Conservation (phyloP, 192 early-diverging fungal genomes). For the Phycomyces blakesleeanus region DNA sequence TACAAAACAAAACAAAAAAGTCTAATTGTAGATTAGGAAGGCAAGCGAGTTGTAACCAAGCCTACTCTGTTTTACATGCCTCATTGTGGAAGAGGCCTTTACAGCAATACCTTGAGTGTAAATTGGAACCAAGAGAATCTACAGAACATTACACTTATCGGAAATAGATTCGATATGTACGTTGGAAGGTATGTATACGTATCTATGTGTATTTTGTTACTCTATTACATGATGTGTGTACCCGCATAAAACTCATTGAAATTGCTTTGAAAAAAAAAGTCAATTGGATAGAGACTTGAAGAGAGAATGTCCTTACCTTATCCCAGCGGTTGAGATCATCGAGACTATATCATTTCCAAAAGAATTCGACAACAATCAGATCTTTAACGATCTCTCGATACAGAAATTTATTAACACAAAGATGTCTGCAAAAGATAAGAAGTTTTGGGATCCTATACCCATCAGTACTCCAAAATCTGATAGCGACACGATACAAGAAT, state of each 20-base stretch:
- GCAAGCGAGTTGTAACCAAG: constrained; percentile 16
- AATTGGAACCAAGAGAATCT: constrained; percentile 29
- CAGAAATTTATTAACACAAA: constrained; percentile 22
- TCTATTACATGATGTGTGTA: no score
- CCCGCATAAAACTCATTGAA: background rate
- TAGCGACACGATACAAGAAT: background rate
- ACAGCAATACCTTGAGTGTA: constrained; percentile 30
- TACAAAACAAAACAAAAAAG: background rate
- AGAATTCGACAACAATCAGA: constrained; percentile 34
- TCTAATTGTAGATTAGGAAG: constrained; percentile 2
- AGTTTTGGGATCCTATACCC: constrained; percentile 15
- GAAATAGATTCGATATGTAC: constrained; percentile 35
- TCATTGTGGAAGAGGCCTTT: constrained; percentile 29
- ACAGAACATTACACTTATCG: constrained; percentile 18
- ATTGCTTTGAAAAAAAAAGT: constrained; percentile 8
- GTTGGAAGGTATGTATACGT: constrained; percentile 23
- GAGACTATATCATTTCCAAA: constrained; percentile 20
- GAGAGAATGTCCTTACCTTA: constrained; percentile 31
- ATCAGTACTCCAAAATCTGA: background rate
- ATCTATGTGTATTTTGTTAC: background rate
- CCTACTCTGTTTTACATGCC: constrained; percentile 40
- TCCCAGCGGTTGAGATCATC: constrained; percentile 21
- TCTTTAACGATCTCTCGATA: constrained; percentile 36
- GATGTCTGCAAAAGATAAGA: constrained; percentile 5
- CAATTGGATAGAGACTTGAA: constrained; percentile 26